Evolutionary conservation across 2,329 filamentous ascomycete genomes (phyloP), one percentile per base, ranked within the genome.

Genomic region (Bipolaris gigantea): DNA sequence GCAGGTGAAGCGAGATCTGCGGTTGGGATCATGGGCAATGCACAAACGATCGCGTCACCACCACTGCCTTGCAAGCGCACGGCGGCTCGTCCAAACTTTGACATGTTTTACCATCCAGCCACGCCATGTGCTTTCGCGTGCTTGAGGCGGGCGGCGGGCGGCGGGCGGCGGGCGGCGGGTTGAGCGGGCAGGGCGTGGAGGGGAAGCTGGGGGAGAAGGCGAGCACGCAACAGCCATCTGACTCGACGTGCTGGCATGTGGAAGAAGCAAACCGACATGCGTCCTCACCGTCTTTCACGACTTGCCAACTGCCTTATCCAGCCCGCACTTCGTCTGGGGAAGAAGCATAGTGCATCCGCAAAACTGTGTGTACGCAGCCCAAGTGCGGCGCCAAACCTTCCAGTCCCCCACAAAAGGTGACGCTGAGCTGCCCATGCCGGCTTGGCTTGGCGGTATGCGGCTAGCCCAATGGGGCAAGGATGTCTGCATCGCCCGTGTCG

Each of bases 321-420:
- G 48, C 36, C 53, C 41, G 36, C 34, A 36, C 42, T 58, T 65
- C 63, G 62, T 63, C 62, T 69, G 67, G 63, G 66, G 66, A 63
- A 59, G 42, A 40, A 34, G 55, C 60, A 62, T 63, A 63, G 67
- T 51, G 64, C 65, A 65, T 70, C 69, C 69, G 67, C 54, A 45
- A 60, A 52, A 53, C 55, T 56, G 60, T 60, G 54, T 60, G 63
- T 55, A 53, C 52, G 54, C 54, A 61, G 61, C 44, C 53, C 56
- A 57, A 60, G 56, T 55, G 53, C 43, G 56, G 60, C 62, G 66
- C 61, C 52, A 61, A 38, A 66, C 60, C 53, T 64, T 60, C 59
- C 56, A 57, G 60, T 49, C 58, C 66, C 66, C 69, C 69, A 70
- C 67, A 67, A 72, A 67, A 64, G 65, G 67, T 72, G 71, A 72